Evolutionary conservation across 73 alveolate genomes (phyloP).

Genomic region (Paramecium sonneborni): DNA sequence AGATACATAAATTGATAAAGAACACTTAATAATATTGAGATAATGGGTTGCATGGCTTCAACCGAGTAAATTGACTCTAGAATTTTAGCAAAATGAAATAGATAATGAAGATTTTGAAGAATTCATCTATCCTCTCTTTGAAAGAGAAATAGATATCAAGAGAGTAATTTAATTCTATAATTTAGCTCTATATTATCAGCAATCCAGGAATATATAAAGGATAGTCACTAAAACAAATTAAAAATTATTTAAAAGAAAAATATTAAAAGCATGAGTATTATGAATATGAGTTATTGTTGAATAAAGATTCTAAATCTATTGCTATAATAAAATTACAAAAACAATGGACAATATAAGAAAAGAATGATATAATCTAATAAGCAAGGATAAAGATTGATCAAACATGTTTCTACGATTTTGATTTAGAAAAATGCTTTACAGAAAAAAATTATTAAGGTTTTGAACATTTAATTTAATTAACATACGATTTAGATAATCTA

Average conservation of each 20-base stretch:
- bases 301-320: neutral
- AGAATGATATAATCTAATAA: neutral
- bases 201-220: conserved; percentile 58
- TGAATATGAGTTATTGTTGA: neutral
- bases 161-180: neutral
- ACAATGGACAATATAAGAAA: neutral
- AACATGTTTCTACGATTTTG: neutral
- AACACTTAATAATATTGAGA: neutral
- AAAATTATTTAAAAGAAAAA: neutral
- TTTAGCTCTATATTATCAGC: neutral
- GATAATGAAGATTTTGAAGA: conserved; percentile 3
- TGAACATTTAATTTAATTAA: neutral
- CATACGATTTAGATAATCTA: conserved; percentile 15
- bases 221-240: neutral
- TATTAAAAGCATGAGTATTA: neutral
- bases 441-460: conserved; percentile 1
- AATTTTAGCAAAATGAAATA: conserved; percentile 22
- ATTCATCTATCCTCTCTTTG: neutral
- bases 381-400: neutral
- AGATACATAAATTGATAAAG: conserved; percentile 3
- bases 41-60: neutral
- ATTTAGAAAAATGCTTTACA: neutral
- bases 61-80: neutral
- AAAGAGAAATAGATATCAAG: neutral
- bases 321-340: conserved; percentile 17